phyloP scores from a whole-genome alignment of 768 basidiomycete genomes.

The Lactifluus rugatus region DNA sequence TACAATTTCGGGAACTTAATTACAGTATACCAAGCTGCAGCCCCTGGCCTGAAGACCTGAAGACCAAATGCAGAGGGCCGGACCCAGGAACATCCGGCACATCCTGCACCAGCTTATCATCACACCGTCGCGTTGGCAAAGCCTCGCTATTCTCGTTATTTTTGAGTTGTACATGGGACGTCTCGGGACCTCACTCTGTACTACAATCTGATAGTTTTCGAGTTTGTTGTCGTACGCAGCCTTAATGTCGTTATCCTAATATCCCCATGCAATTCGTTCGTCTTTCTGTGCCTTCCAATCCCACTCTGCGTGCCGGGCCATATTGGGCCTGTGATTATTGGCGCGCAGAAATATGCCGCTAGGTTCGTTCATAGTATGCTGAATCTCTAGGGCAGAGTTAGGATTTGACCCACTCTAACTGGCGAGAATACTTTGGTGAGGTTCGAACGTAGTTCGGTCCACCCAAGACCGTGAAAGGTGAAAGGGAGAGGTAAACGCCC shows the following conservation, averaged over 20 bases:
- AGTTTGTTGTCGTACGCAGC: not conserved
- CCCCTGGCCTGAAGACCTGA: not conserved
- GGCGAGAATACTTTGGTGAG: not conserved
- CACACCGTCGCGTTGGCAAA: not conserved
- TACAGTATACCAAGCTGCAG: not conserved
- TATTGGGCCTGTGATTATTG: not conserved
- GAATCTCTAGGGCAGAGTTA: slow-evolving; percentile 1
- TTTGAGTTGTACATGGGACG: not conserved
- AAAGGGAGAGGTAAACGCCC: not conserved
- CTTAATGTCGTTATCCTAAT: not conserved
- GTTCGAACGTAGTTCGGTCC: slow-evolving; percentile 14
- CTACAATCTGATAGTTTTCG: not conserved
- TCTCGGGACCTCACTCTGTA: not conserved
- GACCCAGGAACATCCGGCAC: not conserved
- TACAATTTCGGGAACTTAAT: too few species aligned
- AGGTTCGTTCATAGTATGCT: not conserved
- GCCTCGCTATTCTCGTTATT: not conserved
- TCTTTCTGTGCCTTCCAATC: not conserved
- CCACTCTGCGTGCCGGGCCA: not conserved
- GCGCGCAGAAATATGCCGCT: not conserved
- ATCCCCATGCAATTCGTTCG: slow-evolving; percentile 6
- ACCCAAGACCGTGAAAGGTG: not conserved
- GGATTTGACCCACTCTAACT: slow-evolving; percentile 1
- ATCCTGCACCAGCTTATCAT: not conserved
- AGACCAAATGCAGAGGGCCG: not conserved